Base-by-base conservation (phyloP, 2,329 filamentous ascomycete species). In the Claviceps lovelessii region DNA sequence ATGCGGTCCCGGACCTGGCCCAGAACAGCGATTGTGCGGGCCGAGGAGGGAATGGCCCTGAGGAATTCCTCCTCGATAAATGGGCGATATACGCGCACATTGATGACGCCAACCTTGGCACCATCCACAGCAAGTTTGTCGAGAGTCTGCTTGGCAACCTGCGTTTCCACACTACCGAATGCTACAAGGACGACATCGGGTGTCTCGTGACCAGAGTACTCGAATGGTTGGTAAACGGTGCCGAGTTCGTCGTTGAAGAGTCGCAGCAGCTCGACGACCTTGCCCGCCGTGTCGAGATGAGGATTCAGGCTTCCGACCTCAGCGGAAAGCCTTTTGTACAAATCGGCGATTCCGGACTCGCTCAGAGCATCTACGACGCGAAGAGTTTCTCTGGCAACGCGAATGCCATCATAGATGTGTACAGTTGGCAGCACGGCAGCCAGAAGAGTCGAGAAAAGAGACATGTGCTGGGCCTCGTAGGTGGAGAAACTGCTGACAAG, bases 41-140 rank as follows among this genome's bases (percentile, higher is more conserved):
- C 80, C 41, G 86, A 86, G 61, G 81, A 76, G 39, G 93, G 90
- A 33, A 98, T 79, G 11, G 81, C 80, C 61, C 85, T 83, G 59
- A 97, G 75, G 77, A 98, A 97, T 52, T 88, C 87, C 67, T 96
- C 90, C 72, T 98, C 93, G 37, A 93, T 82, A 65, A 98, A 97
- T 17, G 93, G 93, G 47, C 91, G 83, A 76, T 97, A 98, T 54
- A 98, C 79, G 59, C 93, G 86, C 49, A 97, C 91, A 63, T 88
- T 91, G 69, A 98, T 77, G 44, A 91, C 86, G 63, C 93, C 93
- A 58, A 96, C 80, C 72, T 84, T 88, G 65, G 80, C 79, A 60
- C 85, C 90, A 59, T 85, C 79, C 59, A 80, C 78, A 35, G 86
- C 80, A 49, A 97, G 76, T 45, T 84, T 82, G 47, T 77, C 75